Evolutionary conservation across 1,139 yeast species (phyloP), one percentile per base, ranked within the genome.

Genomic region (Diutina ranongensis): DNA sequence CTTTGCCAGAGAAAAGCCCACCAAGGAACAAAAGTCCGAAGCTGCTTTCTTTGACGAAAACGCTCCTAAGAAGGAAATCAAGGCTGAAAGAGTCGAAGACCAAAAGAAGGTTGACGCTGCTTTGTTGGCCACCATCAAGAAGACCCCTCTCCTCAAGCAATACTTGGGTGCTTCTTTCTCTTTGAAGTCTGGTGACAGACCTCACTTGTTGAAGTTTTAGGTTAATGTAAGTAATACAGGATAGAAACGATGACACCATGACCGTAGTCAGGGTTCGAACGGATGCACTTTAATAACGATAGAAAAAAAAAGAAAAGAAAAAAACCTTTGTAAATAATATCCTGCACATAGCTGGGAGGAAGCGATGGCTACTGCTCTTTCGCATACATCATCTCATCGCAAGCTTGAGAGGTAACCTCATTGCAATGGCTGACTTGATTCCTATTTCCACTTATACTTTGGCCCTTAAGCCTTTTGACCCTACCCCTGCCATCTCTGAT

Each of bases 161-260:
- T 92, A 92, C 86, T 83, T 92, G 72, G 84, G 96, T 62, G 74
- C 97, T 64, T 77, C 95, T 61, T 92, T 92, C 92, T 83, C 96
- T 63, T 83, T 94, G 75, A 89, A 88, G 87, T 82, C 78, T 76
- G 98, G 98, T 74, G 98, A 92, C 81, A 88, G 78, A 75, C 99
- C 98, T 67, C 98, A 92, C 76, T 84, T 86, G 72, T 88, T 92
- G 83, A 87, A 86, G 80, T 92, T 92, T 74, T 92, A 87, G 83
- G 55, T 48, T 50, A 47, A 22, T 56, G 52, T 45, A 15, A 46
- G 46, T 45, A 46, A 38, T 18, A 49, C 35, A 20, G 51, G 48
- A 28, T 25, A 22, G 42, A 38, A 22, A 38, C 32, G 40, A 35
- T 9, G n/a, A 35, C 28, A 25, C 28, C 9, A 25, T 25, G n/a